Evolutionary conservation across 2,329 filamentous ascomycete species (phyloP), one percentile per base, ranked within the genome.

Genomic region (Sporothrix brasiliensis): DNA sequence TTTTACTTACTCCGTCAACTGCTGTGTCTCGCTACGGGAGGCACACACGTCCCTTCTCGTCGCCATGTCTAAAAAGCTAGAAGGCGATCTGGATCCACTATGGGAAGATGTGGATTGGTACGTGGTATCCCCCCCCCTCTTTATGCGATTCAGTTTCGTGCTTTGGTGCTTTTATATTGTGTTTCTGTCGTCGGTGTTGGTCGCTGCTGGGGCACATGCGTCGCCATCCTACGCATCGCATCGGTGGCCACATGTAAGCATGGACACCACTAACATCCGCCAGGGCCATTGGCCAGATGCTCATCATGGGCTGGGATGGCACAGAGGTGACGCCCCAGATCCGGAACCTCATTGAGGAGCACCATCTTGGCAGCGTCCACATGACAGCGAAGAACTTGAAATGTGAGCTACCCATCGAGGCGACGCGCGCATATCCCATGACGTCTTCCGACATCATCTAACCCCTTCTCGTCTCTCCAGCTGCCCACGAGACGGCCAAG

Each of bases 331-430:
- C 92, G 34, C 92, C 92, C 72, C 91, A 94, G 79, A 93, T 95
- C 78, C 88, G 88, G 74, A 89, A 88, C 75, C 86, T 94, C 74
- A 95, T 97, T 76, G 89, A 92, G 78, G 87, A 92, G 75, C 89
- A 94, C 78, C 92, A 98, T 79, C 85, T 99, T 63, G 95, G 95
- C 70, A 95, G 93, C 68, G 92, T 98, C 77, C 84, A 93, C 72
- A 82, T 95, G 73, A 94, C 92, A 52, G 91, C 91, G 73, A 94
- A 94, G 82, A 95, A 95, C 75, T 83, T 94, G 69, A 93, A 92
- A 84, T 92, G 92, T 94, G 80, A 79, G 65, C 67, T 16, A 34
- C 34, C 34, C 34, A 34, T 34, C 34, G 34, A 34, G 34, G 34
- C 34, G 34, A 34, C 27, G 3, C 34, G 34, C 34, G 34, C 34